These are phyloP conservation scores for Fusarium odoratissimum DNA, from an alignment of 2,329 filamentous ascomycete species.

Conservation along the genomic window DNA sequence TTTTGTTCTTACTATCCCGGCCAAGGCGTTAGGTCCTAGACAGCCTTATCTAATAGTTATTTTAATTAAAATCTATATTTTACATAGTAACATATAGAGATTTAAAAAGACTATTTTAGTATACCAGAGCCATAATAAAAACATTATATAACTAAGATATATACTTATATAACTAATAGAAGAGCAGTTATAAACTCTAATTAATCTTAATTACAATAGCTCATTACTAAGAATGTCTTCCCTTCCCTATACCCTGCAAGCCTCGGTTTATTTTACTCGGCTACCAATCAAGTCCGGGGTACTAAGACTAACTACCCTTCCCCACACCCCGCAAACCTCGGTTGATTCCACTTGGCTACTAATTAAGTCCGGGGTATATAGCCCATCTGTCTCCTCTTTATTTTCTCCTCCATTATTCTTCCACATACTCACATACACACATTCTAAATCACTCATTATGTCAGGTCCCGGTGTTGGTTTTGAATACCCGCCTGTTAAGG, in stretches of 20 bases:
- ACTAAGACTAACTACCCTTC: neutral
- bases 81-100: too few relatives aligned
- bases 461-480: slow-evolving; percentile 10
- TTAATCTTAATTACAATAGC: neutral
- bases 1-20: too few relatives aligned
- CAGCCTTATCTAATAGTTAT: too few relatives aligned
- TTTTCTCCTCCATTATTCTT: neutral
- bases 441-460: neutral
- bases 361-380: neutral
- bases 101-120: too few relatives aligned
- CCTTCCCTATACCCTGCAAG: neutral
- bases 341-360: neutral
- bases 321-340: slow-evolving; percentile 11
- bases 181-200: too few relatives aligned
- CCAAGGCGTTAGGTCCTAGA: too few relatives aligned
- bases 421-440: neutral
- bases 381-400: neutral
- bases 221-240: accelerated
- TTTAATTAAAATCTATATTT: too few relatives aligned
- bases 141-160: too few relatives aligned
- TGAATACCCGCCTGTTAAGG: slow-evolving; percentile 4
- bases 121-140: too few relatives aligned
- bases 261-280: neutral
- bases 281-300: neutral
- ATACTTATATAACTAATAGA: too few relatives aligned